Base-by-base conservation (phyloP, 2,329 filamentous ascomycete species). In the Grosmannia serpens region DNA sequence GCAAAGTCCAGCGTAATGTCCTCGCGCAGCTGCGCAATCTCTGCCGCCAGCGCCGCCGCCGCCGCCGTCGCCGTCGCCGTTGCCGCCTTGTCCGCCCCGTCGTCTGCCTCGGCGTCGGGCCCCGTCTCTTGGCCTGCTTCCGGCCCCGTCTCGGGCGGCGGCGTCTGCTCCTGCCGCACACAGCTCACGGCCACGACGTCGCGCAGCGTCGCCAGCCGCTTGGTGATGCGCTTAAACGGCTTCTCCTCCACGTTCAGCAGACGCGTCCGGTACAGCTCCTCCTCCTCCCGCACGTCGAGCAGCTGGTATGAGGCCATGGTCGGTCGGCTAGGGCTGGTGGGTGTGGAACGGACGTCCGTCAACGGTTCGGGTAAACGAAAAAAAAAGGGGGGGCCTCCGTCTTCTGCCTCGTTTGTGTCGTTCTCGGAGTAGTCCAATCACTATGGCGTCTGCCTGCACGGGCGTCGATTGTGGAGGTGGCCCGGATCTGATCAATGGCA, bases 161-260 rank as follows among this genome's bases (percentile, higher is more conserved):
- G 86, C 2, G 86, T 87, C 22, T 81, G 79, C 6, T 83, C 77
- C 41, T 82, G 78, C 50, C 76, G 77, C 52, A 77, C 76, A 11
- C 41, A n/a, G 57, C 66, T 68, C 10, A 70, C 66, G 60, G 78
- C 75, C 22, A 87, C 77, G 33, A 89, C 78, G 24, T 86, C 83
- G 57, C 84, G 82, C 20, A 87, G 81, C 26, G 82, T 79, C 6
- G 89, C 78, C 10, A 97, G 82, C 35, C 88, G 86, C 73, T 91
- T 91, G 26, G 88, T 89, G 60, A 96, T 84, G 61, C 91, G 87
- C 70, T 89, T 89, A 76, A 95, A 96, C 0, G 91, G 90, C 60
- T 91, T 91, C 69, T 95, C 89, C 76, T 97, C 92, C 61, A 96
- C 87, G 63, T 89, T 88, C 44, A 96, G 81, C 4, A 96, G 86